A percentile compares a stretch with the other conserved stretches of the same genome.
These are phyloP conservation scores for Lonicera japonica DNA, from an alignment of 129 eudicot species.

Conservation along the genomic window DNA sequence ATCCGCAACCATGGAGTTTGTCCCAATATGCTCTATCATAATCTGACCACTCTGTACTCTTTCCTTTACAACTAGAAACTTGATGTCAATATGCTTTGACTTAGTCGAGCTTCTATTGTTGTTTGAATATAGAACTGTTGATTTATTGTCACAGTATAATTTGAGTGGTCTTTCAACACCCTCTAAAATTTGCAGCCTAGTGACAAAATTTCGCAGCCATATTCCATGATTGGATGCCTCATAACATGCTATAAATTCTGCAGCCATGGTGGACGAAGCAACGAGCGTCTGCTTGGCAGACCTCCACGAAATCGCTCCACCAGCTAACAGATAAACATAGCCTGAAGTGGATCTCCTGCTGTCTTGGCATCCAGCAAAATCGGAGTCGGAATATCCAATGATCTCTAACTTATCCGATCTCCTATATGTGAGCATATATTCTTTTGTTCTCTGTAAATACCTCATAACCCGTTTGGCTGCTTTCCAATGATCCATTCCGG, in stretches of 20 bases:
- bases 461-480: conserved; percentile 6
- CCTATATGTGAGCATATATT: conserved; percentile 2
- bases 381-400: conserved; percentile 5
- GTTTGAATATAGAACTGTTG: background rate
- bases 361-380: conserved; percentile 1
- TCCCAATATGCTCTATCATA: conserved; percentile 1
- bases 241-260: conserved; percentile 8
- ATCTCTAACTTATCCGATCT: background rate
- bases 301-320: conserved; percentile 16
- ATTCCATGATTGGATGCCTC: conserved; percentile 8
- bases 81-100: conserved; percentile 7
- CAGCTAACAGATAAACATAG: background rate
- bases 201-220: conserved; percentile 5
- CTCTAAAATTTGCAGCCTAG: background rate
- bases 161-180: background rate
- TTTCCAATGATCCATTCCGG: background rate
- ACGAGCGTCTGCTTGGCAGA: background rate
- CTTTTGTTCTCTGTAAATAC: conserved; percentile 5
- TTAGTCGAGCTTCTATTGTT: background rate
- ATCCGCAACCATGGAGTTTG: conserved; percentile 16
- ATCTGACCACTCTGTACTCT: background rate
- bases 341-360: background rate
- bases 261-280: conserved; percentile 5
- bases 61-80: conserved; percentile 9
- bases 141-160: conserved; percentile 8